These are phyloP conservation scores for Aspergillus texensis DNA, from an alignment of 2,329 filamentous ascomycete genomes.

Conservation along the genomic window DNA sequence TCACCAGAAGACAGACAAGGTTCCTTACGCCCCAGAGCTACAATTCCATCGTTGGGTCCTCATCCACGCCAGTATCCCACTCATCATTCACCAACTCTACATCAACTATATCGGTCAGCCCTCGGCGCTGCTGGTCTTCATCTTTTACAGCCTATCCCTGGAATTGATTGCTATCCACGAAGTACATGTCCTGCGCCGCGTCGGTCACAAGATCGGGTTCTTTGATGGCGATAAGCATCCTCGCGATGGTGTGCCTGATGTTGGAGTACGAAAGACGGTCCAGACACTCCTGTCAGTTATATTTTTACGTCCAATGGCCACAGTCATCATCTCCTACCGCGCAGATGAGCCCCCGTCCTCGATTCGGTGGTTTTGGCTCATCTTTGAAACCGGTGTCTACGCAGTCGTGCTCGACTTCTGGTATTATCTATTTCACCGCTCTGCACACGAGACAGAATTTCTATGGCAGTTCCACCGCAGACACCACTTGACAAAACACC, in stretches of 20 bases:
- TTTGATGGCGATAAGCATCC: constrained; percentile 22
- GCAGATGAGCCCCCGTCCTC: constrained; percentile 8
- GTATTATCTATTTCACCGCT: constrained; percentile 22
- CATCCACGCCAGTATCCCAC: constrained; percentile 15
- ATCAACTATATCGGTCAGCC: constrained; percentile 13
- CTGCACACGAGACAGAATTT: constrained; percentile 16
- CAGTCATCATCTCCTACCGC: background rate
- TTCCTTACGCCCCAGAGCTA: constrained; percentile 19
- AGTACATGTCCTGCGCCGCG: constrained; percentile 14
- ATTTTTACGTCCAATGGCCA: background rate
- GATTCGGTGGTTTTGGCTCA: constrained; percentile 18
- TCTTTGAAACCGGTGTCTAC: constrained; percentile 17
- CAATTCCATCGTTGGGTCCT: constrained; percentile 17
- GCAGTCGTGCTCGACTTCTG: constrained; percentile 22
- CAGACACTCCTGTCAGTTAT: constrained; percentile 10
- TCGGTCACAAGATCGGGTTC: constrained; percentile 16
- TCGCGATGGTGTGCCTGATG: constrained; percentile 21
- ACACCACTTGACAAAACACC: constrained; percentile 20
- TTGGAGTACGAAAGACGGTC: constrained; percentile 16
- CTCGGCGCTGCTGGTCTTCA: constrained; percentile 12
- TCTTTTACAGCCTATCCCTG: constrained; percentile 15
- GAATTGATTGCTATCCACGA: constrained; percentile 16
- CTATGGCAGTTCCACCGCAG: constrained; percentile 21
- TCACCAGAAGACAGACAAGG: constrained; percentile 19
- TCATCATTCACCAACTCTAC: constrained; percentile 18